phyloP scores from a whole-genome alignment of 2,329 filamentous ascomycete species.

The Talaromyces pinophilus region DNA sequence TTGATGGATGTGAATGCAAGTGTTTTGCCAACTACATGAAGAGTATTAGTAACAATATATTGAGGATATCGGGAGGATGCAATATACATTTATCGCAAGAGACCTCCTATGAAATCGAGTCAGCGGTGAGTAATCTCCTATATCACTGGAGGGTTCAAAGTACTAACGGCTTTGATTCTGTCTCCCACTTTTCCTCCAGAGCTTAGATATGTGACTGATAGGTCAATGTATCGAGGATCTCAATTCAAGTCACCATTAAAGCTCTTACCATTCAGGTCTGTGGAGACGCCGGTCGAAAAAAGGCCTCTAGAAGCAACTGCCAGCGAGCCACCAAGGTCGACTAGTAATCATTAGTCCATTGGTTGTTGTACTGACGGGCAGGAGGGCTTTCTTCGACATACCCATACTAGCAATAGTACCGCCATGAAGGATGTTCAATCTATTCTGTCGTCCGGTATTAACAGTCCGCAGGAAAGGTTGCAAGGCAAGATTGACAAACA shows the following conservation, averaged over 20 bases:
- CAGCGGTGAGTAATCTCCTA: constrained; percentile 26
- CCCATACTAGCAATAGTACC: constrained; percentile 66
- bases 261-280: constrained; percentile 60
- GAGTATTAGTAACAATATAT: neutral
- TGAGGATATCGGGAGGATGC: neutral
- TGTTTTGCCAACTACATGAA: constrained; percentile 60
- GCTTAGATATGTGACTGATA: constrained; percentile 61
- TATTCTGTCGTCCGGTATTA: constrained; percentile 52
- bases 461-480: neutral
- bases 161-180: constrained; percentile 54
- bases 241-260: neutral
- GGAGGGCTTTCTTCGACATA: constrained; percentile 27
- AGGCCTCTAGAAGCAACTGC: constrained; percentile 66
- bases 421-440: constrained; percentile 66
- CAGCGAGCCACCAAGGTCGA: constrained; percentile 66
- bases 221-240: neutral
- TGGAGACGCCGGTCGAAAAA: constrained; percentile 67
- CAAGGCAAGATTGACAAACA: constrained; percentile 23
- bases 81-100: constrained; percentile 64
- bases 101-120: constrained; percentile 49
- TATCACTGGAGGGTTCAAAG: neutral
- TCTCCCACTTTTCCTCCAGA: constrained; percentile 66
- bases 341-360: constrained; percentile 35
- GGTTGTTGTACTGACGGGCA: neutral
- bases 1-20: constrained; percentile 64